Evolutionary conservation across 257 asterid genomes (phyloP).

Genomic region (Nicotiana noctiflora): DNA sequence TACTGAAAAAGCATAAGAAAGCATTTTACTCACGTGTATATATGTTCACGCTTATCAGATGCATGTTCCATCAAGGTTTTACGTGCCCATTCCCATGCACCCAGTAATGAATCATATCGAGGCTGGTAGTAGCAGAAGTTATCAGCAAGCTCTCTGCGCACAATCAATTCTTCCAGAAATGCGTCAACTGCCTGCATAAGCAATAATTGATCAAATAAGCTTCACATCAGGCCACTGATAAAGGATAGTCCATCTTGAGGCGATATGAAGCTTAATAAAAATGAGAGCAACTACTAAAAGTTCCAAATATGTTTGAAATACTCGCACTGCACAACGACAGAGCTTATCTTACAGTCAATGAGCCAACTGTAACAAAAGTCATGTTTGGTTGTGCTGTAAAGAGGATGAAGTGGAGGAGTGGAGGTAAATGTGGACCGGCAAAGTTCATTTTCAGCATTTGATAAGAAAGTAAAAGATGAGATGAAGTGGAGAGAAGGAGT

Average conservation of each 20-base stretch:
- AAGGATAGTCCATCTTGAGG: neutral
- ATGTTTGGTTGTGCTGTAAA: neutral
- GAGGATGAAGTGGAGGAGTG: neutral
- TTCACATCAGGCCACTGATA: slow-evolving; percentile 8
- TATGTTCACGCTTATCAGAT: slow-evolving; percentile 77
- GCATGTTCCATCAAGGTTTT: slow-evolving; percentile 79
- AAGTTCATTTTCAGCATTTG: neutral
- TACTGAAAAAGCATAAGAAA: slow-evolving; percentile 2
- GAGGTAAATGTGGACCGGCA: neutral
- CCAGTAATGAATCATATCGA: slow-evolving; percentile 72
- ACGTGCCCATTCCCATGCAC: slow-evolving; percentile 99
- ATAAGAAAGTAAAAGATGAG: neutral
- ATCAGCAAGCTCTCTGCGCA: slow-evolving; percentile 95
- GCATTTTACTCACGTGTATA: slow-evolving; percentile 55
- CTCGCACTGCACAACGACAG: neutral
- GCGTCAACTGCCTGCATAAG: slow-evolving; percentile 71
- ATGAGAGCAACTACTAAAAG: neutral
- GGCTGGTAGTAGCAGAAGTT: slow-evolving; percentile 96
- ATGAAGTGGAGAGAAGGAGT: neutral
- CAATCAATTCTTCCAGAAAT: slow-evolving; percentile 80
- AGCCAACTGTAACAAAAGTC: neutral
- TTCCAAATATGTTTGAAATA: neutral
- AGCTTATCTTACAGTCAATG: neutral
- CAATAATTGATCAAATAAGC: slow-evolving; percentile 12
- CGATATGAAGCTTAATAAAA: neutral